Evolutionary conservation across 2,329 filamentous ascomycete genomes (phyloP).

Genomic region (Penicillium aurantiogriseum): DNA sequence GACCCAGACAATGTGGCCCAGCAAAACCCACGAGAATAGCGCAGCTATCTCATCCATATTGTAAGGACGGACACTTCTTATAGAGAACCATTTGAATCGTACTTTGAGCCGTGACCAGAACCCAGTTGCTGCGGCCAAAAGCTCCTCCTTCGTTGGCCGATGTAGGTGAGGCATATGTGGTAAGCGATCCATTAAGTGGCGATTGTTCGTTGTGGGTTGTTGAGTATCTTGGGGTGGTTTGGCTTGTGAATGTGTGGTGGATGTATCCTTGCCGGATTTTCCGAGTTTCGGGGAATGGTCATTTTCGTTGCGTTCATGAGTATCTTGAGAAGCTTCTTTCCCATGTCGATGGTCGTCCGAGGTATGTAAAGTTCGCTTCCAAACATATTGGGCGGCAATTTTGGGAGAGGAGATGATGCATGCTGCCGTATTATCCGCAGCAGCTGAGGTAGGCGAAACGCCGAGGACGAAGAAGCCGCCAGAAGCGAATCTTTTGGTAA

Average conservation of each 20-base stretch:
- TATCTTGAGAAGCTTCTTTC: conserved; percentile 15
- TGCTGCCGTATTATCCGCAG: conserved; percentile 34
- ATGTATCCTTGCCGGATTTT: conserved; percentile 8
- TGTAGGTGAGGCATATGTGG: conserved; percentile 73
- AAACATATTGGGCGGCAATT: conserved; percentile 31
- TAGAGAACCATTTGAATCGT: conserved; percentile 96
- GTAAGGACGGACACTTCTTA: conserved; percentile 88
- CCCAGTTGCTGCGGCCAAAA: conserved; percentile 84
- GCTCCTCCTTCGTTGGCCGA: conserved; percentile 87
- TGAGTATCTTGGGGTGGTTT: conserved; percentile 26
- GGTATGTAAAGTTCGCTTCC: conserved; percentile 35
- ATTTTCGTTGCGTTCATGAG: conserved; percentile 17
- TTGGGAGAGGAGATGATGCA: conserved; percentile 34
- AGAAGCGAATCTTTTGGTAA: conserved; percentile 55
- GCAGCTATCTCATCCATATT: conserved; percentile 96
- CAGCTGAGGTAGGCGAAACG: conserved; percentile 34
- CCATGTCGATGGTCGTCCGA: conserved; percentile 22
- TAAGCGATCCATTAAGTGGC: conserved; percentile 57
- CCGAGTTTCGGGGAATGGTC: conserved; percentile 5
- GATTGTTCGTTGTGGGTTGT: conserved; percentile 23
- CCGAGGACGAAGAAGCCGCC: conserved; percentile 56
- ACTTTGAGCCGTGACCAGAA: conserved; percentile 90
- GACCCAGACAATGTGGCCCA: conserved; percentile 93
- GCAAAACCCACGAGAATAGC: conserved; percentile 89
- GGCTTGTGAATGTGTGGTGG: conserved; percentile 13